Base-by-base conservation (phyloP, 1,139 yeast genomes). In the Yamadazyma triangularis region DNA sequence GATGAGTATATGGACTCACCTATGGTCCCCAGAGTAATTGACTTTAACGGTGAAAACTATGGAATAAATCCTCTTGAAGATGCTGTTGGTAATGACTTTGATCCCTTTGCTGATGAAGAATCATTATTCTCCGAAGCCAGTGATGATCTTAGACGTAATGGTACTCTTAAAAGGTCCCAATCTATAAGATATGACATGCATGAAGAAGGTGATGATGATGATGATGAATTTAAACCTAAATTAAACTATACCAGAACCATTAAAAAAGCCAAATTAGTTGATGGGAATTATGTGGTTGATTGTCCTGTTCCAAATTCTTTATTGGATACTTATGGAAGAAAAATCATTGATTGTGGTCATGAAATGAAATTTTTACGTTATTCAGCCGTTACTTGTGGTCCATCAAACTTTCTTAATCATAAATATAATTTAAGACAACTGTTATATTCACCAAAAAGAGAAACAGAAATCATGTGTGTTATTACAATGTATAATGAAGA, bases 401-500 rank as follows among this genome's bases (percentile, higher is more conserved):
- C 94, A 0, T 66, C 76, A 6, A 76, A 78, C 37, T 84, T 78
- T 46, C 58, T 54, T 25, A 48, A 53, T n/a, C 70, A 66, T 44
- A 68, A 74, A 43, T 84, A 81, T 56, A 75, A 77, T 24, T 56
- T 84, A 28, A 67, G 94, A 34, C 94, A 81, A 49, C 71, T 69
- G 25, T 67, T 82, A 41, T 84, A 82, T 50, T 59, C 66, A 21
- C 80, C 77, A 23, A 82, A 83, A 2, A 63, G 94, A 39, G 68
- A 69, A 38, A 84, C 93, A 0, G 93, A 84, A 54, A 60, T 84
- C 31, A 67, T 82, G 70, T 73, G 84, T 31, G 84, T 82, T 42
- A 67, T 85, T 33, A 84, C 94, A 20, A 79, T 85, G 77, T 84
- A 80, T 60, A 85, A 84, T 50, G 94, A 84, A 59, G 79, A 80